These are phyloP conservation scores for Colletotrichum siamense DNA, from an alignment of 2,329 filamentous ascomycete species.

Conservation along the genomic window DNA sequence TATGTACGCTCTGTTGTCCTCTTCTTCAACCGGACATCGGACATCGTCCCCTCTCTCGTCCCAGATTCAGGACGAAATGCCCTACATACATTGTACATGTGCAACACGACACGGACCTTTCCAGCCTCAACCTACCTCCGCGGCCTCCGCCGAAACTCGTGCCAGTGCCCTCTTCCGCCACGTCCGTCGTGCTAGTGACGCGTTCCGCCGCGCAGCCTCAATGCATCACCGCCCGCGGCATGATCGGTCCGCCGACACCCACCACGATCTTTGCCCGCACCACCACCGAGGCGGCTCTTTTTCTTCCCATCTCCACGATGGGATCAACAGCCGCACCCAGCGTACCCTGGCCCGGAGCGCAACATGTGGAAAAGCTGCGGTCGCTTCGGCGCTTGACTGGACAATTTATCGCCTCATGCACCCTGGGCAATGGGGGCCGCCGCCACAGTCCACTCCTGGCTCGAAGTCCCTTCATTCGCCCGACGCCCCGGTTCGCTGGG, in stretches of 20 bases:
- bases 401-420: background rate
- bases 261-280: background rate
- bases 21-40: background rate
- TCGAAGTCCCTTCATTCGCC: conserved; percentile 1
- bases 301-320: background rate
- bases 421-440: background rate
- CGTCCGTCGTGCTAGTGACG: conserved; percentile 9
- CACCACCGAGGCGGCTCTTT: background rate
- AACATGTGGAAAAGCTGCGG: background rate
- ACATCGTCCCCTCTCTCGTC: conserved; percentile 17
- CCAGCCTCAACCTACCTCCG: conserved; percentile 7
- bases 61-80: conserved; percentile 20
- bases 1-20: conserved; percentile 1
- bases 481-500: background rate
- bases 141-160: conserved; percentile 19
- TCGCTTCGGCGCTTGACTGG: background rate
- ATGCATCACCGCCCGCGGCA: conserved; percentile 15
- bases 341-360: background rate
- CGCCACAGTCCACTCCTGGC: background rate
- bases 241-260: conserved; percentile 10
- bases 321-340: background rate
- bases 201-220: conserved; percentile 17
- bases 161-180: conserved; percentile 18
- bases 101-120: conserved; percentile 18
- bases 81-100: conserved; percentile 3